Evolutionary conservation across 106 monocot genomes (phyloP).

Genomic region (Posidonia australis): DNA sequence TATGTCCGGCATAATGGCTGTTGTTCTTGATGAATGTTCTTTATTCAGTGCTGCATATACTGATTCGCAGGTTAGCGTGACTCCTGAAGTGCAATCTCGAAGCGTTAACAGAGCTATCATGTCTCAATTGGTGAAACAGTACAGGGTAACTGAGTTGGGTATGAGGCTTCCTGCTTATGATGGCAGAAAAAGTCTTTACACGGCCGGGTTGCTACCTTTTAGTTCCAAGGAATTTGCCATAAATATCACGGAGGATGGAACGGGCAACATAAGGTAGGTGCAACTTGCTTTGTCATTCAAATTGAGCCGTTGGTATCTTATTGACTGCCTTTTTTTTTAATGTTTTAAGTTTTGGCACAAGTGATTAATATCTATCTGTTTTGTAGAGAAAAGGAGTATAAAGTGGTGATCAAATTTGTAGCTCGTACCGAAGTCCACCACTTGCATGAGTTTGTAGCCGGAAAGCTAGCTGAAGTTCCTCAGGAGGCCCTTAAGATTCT

Average conservation of each 20-base stretch:
- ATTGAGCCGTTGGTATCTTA: no score
- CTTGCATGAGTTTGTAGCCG: constrained; percentile 55
- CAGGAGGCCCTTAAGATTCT: constrained; percentile 69
- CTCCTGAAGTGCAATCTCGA: constrained; percentile 58
- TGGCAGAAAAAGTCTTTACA: constrained; percentile 81
- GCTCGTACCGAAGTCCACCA: constrained; percentile 66
- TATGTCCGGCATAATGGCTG: background rate
- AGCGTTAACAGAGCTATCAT: constrained; percentile 61
- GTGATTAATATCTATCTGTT: background rate
- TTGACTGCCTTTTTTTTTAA: no score
- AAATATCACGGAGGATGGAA: constrained; percentile 45
- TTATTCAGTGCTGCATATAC: background rate
- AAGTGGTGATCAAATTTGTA: constrained; percentile 68
- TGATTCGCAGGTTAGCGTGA: constrained; percentile 51
- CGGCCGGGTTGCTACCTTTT: constrained; percentile 72
- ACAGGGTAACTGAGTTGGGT: constrained; percentile 58
- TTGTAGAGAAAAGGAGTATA: constrained; percentile 58
- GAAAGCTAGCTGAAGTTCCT: constrained; percentile 53
- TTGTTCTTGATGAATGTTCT: background rate
- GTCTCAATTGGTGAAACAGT: constrained; percentile 59
- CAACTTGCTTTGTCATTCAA: background rate
- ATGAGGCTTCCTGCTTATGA: constrained; percentile 89
- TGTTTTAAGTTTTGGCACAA: no score
- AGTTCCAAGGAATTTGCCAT: constrained; percentile 56
- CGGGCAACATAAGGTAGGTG: constrained; percentile 4